Percentiles rank a stretch among this genome's conserved stretches.
These are phyloP conservation scores for Sarocladium oryzae DNA, from an alignment of 2,329 filamentous ascomycete genomes.

Conservation along the genomic window DNA sequence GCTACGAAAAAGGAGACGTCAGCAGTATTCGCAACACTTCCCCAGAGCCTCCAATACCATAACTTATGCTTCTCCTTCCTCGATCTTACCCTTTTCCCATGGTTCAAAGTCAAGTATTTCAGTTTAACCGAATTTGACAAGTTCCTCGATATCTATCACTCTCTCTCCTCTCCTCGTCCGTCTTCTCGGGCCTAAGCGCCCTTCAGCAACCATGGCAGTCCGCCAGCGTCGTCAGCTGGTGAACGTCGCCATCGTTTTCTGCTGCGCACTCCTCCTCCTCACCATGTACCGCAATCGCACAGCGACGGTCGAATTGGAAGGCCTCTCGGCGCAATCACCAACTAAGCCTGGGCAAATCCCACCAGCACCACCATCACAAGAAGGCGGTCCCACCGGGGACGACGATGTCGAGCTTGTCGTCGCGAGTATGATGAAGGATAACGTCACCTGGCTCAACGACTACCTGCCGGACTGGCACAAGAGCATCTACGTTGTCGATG, in stretches of 20 bases:
- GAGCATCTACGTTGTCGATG: constrained; percentile 49
- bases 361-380: not conserved
- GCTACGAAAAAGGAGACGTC: not conserved
- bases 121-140: no score
- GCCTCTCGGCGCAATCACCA: no score
- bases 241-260: constrained; percentile 17
- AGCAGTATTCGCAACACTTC: no score
- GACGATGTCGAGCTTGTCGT: constrained; percentile 27
- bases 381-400: constrained; percentile 15
- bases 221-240: constrained; percentile 17
- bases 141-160: no score
- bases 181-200: no score
- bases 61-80: no score
- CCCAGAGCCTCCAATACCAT: no score
- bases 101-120: no score
- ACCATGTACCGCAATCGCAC: not conserved
- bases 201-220: not conserved
- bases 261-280: constrained; percentile 16
- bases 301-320: no score
- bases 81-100: no score
- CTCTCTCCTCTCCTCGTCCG: no score
- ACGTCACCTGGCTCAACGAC: constrained; percentile 33
- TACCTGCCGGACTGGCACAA: constrained; percentile 41
- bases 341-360: no score
- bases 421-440: constrained; percentile 26